A percentile compares a stretch with the other conserved stretches of the same genome.
Evolutionary conservation across 2,329 filamentous ascomycete genomes (phyloP).

Genomic region (Xylaria sp.): DNA sequence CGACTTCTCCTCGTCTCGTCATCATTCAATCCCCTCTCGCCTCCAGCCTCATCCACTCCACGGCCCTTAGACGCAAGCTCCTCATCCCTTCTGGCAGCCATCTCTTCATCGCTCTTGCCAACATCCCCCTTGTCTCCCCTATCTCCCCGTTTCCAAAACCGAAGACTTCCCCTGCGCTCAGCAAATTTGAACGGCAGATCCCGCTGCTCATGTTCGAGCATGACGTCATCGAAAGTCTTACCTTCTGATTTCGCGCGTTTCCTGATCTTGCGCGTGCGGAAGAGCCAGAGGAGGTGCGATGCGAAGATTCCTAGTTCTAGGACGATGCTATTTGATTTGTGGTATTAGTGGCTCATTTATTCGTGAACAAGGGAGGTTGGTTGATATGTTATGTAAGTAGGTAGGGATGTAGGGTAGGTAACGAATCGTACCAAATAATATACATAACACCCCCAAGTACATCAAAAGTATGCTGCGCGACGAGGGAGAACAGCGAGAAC

Average conservation of each 20-base stretch:
- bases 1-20: background rate
- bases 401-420: too few species aligned
- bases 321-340: conserved; percentile 48
- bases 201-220: conserved; percentile 42
- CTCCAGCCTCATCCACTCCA: background rate
- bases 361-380: too few species aligned
- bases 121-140: too few species aligned
- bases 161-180: conserved; percentile 40
- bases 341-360: background rate
- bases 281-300: conserved; percentile 64
- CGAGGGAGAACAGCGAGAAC: conserved; percentile 67
- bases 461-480: conserved; percentile 67
- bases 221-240: conserved; percentile 61
- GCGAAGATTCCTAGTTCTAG: conserved; percentile 66
- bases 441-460: conserved; percentile 65
- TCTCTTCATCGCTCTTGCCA: conserved; percentile 27
- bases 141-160: too few species aligned
- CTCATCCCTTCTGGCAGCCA: background rate
- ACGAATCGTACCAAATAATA: conserved; percentile 58
- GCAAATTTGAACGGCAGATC: conserved; percentile 46
- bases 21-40: background rate
- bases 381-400: too few species aligned
- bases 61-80: background rate
- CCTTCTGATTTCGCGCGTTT: conserved; percentile 56
- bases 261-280: conserved; percentile 59